Evolutionary conservation across 441 rosid species (phyloP), one percentile per base, ranked within the genome.

Genomic region (Breynia disticha): DNA sequence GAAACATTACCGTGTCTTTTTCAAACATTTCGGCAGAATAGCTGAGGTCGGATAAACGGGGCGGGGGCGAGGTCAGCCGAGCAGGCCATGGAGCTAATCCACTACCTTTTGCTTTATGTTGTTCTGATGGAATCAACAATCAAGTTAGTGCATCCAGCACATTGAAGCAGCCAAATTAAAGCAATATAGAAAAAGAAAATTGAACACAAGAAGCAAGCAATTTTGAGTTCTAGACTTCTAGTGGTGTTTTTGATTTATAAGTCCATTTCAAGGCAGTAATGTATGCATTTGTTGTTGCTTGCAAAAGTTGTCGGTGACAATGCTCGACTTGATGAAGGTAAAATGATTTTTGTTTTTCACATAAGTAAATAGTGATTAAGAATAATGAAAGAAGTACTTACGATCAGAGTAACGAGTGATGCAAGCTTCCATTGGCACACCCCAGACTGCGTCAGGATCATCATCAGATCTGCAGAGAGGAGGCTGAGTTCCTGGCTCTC

Each of bases 71-170:
- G 49, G 83, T 84, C 77, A 80, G 54, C 53, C 99, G 78, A 56
- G 97, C 87, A n/a, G 99, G 99, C 99, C 99, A 93, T 18, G 97
- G 95, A 59, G 95, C 87, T 75, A 93, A 79, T 24, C 88, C 95
- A 72, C 95, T 86, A 51, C 96, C 99, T 69, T 78, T 78, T 15
- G 69, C 80, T 71, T 59, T 73, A 14, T 89, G 95, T 60, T 77
- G 84, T 69, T 79, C 99, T 89, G 80, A 66, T 42, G 44, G 53
- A 60, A 42, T 41, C 10, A 41, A 16, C 1, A 20, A 6, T 12
- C 16, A 14, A 43, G 35, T 54, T 59, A 59, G 47, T 13, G 10
- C 11, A 11, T 32, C 16, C 9, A 41, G n/a, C 9, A 28, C 35
- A 11, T 9, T 9, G 8, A 0, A 28, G 35, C 35, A 28, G 35